Evolutionary conservation across 2,329 filamentous ascomycete species (phyloP), one percentile per base, ranked within the genome.

Genomic region (Aspergillus flavus): DNA sequence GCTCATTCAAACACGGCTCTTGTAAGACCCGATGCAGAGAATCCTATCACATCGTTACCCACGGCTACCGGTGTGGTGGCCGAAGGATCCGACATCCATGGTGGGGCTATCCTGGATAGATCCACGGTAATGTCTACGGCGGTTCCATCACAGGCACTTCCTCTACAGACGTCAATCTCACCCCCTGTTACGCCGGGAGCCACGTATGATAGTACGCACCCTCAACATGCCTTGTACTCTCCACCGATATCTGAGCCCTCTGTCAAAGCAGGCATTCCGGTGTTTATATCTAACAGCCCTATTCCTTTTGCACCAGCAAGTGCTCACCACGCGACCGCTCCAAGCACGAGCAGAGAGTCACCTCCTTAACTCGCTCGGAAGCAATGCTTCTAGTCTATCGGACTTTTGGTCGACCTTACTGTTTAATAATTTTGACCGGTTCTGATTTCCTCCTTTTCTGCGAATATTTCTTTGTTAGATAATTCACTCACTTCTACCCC

Each of bases 251-350:
- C 72, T 21, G 71, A 74, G 2, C 63, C 74, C 14, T 71, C 72
- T 55, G 79, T 77, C 50, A 80, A 76, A 63, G 73, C 79, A 21
- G 79, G 80, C 26, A 72, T 86, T 32, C 84, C 84, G 2, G 75
- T 83, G 0, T 84, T 86, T 63, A 82, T 80, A 21, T 77, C 84
- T 0, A 80, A 69, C 46, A 77, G 78, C 4, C 72, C 75, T 4
- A 83, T 83, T 62, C 79, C 77, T 6, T 83, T 83, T 71, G 76
- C 76, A 2, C 52, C 69, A 26, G 55, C 67, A 2, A 59, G 53
- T 46, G 55, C 34, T 30, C 52, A 53, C 28, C 10, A 30, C 26
- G 19, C 6, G 9, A 28, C 9, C 9, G 9, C 48, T 32, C 28
- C 28, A 5, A 11, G n/a, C 26, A 19, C 26, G 7, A 30, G 14